Percentiles rank a stretch among this genome's conserved stretches.
These are phyloP conservation scores for Podaxis sp. DNA, from an alignment of 768 basidiomycete genomes.

Conservation along the genomic window DNA sequence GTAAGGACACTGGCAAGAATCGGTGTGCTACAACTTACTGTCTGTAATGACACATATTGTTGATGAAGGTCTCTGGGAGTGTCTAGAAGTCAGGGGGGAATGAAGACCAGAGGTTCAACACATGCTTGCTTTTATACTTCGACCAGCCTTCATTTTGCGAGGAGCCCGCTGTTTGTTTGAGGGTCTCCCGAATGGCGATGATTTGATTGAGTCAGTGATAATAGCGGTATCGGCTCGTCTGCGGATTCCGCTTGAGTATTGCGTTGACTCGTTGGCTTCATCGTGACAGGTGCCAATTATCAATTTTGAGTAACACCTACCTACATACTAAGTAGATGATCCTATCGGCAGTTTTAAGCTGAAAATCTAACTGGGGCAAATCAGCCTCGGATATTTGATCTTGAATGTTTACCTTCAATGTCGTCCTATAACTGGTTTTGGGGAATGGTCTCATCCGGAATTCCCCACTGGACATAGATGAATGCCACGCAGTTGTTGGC, in stretches of 20 bases:
- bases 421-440: too few species aligned
- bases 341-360: background rate
- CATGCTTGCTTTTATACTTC: constrained; percentile 4
- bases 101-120: background rate
- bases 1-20: too few species aligned
- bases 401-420: too few species aligned
- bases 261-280: background rate
- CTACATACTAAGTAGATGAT: background rate
- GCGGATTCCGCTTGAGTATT: background rate
- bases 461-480: too few species aligned
- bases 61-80: background rate
- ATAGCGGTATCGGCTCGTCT: constrained; percentile 1
- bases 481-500: too few species aligned
- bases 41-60: constrained; percentile 12
- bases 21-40: background rate
- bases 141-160: background rate
- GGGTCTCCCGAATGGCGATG: constrained; percentile 5
- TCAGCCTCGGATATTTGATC: background rate
- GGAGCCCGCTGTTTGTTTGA: constrained; percentile 10
- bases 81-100: background rate
- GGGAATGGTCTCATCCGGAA: too few species aligned
- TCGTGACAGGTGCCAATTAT: constrained; percentile 14
- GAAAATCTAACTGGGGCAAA: background rate
- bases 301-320: background rate
- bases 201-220: constrained; percentile 7